Evolutionary conservation across 768 basidiomycete genomes (phyloP), one percentile per base, ranked within the genome.

Genomic region (Boletus reticulatus): DNA sequence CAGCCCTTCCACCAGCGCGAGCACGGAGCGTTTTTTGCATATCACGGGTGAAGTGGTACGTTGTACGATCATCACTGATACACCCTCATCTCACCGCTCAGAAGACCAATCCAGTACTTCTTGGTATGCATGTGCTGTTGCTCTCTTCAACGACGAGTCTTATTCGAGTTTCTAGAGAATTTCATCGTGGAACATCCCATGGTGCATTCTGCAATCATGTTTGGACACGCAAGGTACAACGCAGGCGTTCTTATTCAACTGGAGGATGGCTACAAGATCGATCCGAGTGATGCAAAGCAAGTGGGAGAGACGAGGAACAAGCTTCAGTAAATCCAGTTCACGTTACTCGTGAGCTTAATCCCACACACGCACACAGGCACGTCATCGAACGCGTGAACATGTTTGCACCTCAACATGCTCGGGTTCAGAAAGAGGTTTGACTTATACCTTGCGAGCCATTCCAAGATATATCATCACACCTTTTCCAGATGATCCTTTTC

Each of bases 361-460:
- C 55, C 42, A 64, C 39, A 22, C 22, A 41, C 1, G 0, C 31
- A 6, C 22, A 48, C 39, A 62, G 63, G 41, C 45, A 31, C 39
- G 56, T 36, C 34, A 37, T 64, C 11, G 63, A 64, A 17, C 63
- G 63, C 14, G 54, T 62, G 63, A 64, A 64, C 34, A 43, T 54
- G 43, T 65, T 62, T 6, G 63, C 63, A 19, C 63, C 63, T 8
- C 60, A 62, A 31, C 60, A 65, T 4, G 53, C 63, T 29, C 63
- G 63, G 19, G 47, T 64, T 1, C 63, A 62, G 29, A 65, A 65
- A 24, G 63, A 64, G 63, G 63, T 65, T 41, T 19, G 56, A 16
- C 7, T 4, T 19, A 13, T 37, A 5, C 47, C 22, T 8, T 19
- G 1, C 24, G 31, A 52, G 0, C 10, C 13, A 16, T 48, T 45